These are phyloP conservation scores for Penicillium oxalicum DNA, from an alignment of 2,329 filamentous ascomycete species.

Conservation along the genomic window DNA sequence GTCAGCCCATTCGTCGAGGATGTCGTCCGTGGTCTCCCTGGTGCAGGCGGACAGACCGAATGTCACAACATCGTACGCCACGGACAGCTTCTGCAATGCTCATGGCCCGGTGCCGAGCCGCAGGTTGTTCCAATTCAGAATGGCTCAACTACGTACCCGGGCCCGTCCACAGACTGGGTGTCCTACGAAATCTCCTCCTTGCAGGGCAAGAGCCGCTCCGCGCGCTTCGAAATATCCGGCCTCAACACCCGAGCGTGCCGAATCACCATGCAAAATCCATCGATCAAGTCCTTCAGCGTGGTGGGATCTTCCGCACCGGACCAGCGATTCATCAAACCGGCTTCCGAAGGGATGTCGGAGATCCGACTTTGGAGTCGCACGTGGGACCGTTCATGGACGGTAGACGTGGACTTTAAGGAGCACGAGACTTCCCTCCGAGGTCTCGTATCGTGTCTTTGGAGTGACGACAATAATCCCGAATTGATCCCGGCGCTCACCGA, in stretches of 20 bases:
- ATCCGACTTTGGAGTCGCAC: slow-evolving; percentile 77
- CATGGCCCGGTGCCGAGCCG: slow-evolving; percentile 64
- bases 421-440: slow-evolving; percentile 48
- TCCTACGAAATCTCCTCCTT: slow-evolving; percentile 54
- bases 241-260: slow-evolving; percentile 73
- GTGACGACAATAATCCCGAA: slow-evolving; percentile 67
- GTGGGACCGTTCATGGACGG: slow-evolving; percentile 70
- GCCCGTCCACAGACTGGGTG: slow-evolving; percentile 55
- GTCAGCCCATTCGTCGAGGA: slow-evolving; percentile 60
- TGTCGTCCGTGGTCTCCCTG: slow-evolving; percentile 65
- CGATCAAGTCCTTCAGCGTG: slow-evolving; percentile 60
- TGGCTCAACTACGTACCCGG: slow-evolving; percentile 9
- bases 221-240: slow-evolving; percentile 62
- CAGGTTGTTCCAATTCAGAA: slow-evolving; percentile 50
- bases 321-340: slow-evolving; percentile 61
- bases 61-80: slow-evolving; percentile 32
- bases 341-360: slow-evolving; percentile 58
- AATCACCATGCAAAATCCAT: slow-evolving; percentile 59
- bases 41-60: slow-evolving; percentile 53
- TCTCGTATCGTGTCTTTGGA: slow-evolving; percentile 74
- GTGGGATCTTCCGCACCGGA: slow-evolving; percentile 53
- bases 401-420: slow-evolving; percentile 57
- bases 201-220: slow-evolving; percentile 37
- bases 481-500: slow-evolving; percentile 81
- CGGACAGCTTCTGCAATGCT: slow-evolving; percentile 53